These are phyloP conservation scores for Leccinum griseonigrum DNA, from an alignment of 1,284 basidiomycete species.

Conservation along the genomic window DNA sequence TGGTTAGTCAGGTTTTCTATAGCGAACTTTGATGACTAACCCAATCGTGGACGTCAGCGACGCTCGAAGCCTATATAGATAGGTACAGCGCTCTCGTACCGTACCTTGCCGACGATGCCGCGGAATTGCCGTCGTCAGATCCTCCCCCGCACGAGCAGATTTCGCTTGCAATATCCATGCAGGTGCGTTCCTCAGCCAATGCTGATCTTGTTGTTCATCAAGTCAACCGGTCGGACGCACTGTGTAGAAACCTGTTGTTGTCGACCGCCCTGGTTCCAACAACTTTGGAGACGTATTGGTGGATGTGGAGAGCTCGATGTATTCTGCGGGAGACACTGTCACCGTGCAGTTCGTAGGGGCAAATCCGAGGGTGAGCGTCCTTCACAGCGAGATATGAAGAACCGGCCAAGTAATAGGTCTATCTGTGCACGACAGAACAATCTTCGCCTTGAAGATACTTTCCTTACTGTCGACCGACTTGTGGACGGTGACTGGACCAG, in stretches of 20 bases:
- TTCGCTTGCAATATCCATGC: conserved; percentile 64
- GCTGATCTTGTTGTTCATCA: background rate
- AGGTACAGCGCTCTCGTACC: conserved; percentile 67
- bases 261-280: conserved; percentile 56
- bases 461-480: conserved; percentile 64
- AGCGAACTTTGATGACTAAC: background rate
- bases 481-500: conserved; percentile 52
- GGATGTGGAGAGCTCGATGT: conserved; percentile 55
- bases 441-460: conserved; percentile 70
- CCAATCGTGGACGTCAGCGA: conserved; percentile 40
- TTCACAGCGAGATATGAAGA: background rate
- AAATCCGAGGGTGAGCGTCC: conserved; percentile 63
- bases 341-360: conserved; percentile 70
- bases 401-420: background rate
- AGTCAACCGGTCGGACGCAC: background rate
- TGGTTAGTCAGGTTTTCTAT: conserved; percentile 43
- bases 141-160: conserved; percentile 66
- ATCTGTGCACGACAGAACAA: conserved; percentile 57
- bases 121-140: conserved; percentile 52
- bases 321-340: conserved; percentile 59
- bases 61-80: conserved; percentile 78
- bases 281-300: conserved; percentile 64
- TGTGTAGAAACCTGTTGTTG: conserved; percentile 56
- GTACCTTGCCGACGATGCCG: conserved; percentile 53
- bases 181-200: conserved; percentile 37